These are phyloP conservation scores for sorghum (Sorghum bicolor) DNA, from an alignment of 176 grass and related monocot genomes.

Conservation along the genomic window Sorghum_bicolor_NCBIv3 NC_012875.2:47336501-47337000, in stretches of 20 bases:
- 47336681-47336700: conserved; percentile 1
- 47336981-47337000: conserved; percentile 14
- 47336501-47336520: not conserved
- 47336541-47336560: conserved; percentile 4
- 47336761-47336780: not conserved
- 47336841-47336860: conserved; percentile 76
- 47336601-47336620: conserved; percentile 83
- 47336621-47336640: conserved; percentile 80
- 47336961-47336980: not conserved
- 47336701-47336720: conserved; percentile 6
- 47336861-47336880: conserved; percentile 74
- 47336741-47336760: not conserved
- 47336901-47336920: conserved; percentile 26
- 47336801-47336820: conserved; percentile 96
- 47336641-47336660: conserved; percentile 44
- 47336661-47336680: not conserved
- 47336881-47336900: conserved; percentile 99
- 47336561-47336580: conserved; percentile 83
- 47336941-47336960: not conserved
- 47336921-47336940: conserved; percentile 21
- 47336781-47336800: not conserved
- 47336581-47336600: conserved; percentile 99
- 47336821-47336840: conserved; percentile 98
- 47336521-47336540: not conserved
- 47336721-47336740: conserved; percentile 9